Conservation (phyloP, 2,329 filamentous ascomycete species). For the Penicillium brevicompactum region DNA sequence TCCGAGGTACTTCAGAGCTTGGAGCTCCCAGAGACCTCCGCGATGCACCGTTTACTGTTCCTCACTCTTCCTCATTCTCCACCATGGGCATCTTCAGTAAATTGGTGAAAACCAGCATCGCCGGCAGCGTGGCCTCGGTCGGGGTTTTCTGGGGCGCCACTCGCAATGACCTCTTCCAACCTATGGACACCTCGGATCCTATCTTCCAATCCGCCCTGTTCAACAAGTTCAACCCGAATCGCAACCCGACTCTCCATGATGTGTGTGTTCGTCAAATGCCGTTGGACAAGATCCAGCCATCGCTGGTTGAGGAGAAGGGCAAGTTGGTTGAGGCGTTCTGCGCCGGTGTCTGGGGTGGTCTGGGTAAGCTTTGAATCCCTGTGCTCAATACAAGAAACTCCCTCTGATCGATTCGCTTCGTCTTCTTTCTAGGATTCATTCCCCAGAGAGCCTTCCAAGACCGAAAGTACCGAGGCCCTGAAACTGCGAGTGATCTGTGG, state of each 20-base stretch:
- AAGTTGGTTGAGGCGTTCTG: conserved; percentile 67
- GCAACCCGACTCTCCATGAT: conserved; percentile 66
- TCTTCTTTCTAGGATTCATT: conserved; percentile 34
- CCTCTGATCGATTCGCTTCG: background rate
- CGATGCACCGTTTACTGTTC: background rate
- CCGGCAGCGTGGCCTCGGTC: conserved; percentile 52
- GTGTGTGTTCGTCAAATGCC: conserved; percentile 65
- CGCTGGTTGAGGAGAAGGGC: conserved; percentile 63
- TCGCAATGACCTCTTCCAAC: conserved; percentile 58
- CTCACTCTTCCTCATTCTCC: background rate
- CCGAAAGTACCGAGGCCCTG: conserved; percentile 59
- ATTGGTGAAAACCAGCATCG: conserved; percentile 47
- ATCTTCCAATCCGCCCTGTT: conserved; percentile 63
- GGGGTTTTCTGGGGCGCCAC: conserved; percentile 58
- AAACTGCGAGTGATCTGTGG: conserved; percentile 65
- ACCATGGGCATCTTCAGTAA: conserved; percentile 58
- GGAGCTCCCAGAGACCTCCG: background rate
- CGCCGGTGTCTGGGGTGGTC: conserved; percentile 67
- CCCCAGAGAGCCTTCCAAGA: conserved; percentile 62
- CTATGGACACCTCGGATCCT: conserved; percentile 61
- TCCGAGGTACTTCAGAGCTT: conserved; percentile 2
- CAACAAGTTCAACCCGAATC: conserved; percentile 61
- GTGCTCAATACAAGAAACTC: background rate
- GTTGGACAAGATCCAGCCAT: conserved; percentile 64
- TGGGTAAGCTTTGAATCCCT: conserved; percentile 51